These are phyloP conservation scores for Rutidosis leptorrhynchoides DNA, from an alignment of 129 eudicot species.

Conservation along the genomic window DNA sequence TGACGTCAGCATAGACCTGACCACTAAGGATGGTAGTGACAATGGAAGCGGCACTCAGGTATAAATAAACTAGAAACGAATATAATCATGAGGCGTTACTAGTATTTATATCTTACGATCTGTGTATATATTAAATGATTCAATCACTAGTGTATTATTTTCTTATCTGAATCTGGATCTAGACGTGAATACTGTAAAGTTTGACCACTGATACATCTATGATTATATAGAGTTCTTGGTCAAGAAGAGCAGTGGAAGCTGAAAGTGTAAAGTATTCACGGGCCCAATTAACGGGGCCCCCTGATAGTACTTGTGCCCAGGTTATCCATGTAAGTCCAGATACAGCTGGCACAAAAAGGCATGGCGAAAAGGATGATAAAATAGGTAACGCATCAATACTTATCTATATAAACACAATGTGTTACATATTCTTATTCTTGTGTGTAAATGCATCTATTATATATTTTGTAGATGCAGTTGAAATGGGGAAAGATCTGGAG, in stretches of 20 bases:
- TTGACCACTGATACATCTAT: neutral
- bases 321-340: constrained; percentile 47
- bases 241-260: constrained; percentile 61
- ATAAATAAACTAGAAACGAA: constrained; percentile 19
- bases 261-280: constrained; percentile 52
- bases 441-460: constrained; percentile 8
- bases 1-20: constrained; percentile 44
- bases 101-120: constrained; percentile 6
- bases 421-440: neutral
- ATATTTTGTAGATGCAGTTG: constrained; percentile 29
- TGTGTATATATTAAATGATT: neutral
- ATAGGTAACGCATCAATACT: constrained; percentile 31
- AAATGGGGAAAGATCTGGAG: constrained; percentile 55
- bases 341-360: constrained; percentile 31
- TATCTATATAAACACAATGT: neutral
- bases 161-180: neutral
- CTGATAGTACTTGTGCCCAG: constrained; percentile 70
- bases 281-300: constrained; percentile 41
- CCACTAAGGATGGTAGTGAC: constrained; percentile 64
- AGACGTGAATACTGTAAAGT: neutral
- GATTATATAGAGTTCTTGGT: constrained; percentile 70
- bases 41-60: constrained; percentile 75
- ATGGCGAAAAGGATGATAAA: constrained; percentile 31
- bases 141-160: neutral
- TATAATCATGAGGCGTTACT: neutral